phyloP scores from a whole-genome alignment of 805 yeast species.

The Ogataea degrootiae region DNA sequence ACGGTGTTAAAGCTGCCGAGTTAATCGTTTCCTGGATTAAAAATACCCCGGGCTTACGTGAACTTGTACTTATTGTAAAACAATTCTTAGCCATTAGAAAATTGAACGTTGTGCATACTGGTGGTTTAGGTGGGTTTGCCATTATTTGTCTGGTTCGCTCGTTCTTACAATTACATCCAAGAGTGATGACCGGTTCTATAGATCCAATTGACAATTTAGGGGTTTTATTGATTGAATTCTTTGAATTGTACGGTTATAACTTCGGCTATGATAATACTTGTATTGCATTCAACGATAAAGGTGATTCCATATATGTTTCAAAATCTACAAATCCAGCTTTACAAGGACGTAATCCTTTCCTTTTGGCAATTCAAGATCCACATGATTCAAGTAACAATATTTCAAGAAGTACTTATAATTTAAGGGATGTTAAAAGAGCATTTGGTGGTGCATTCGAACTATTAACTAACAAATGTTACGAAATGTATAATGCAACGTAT shows the following conservation, averaged over 20 bases:
- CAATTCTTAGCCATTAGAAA: conserved; percentile 77
- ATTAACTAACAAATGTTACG: conserved; percentile 69
- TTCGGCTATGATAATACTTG: conserved; percentile 82
- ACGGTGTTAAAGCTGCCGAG: conserved; percentile 80
- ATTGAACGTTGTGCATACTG: conserved; percentile 82
- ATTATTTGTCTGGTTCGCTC: conserved; percentile 83
- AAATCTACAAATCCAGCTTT: conserved; percentile 38
- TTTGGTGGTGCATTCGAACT: conserved; percentile 86
- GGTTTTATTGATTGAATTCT: conserved; percentile 80
- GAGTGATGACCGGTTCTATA: conserved; percentile 61
- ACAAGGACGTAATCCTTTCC: conserved; percentile 50
- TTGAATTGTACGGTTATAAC: conserved; percentile 85
- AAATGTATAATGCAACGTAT: conserved; percentile 59
- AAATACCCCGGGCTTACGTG: conserved; percentile 73
- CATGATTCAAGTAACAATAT: conserved; percentile 79
- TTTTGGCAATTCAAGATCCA: conserved; percentile 84
- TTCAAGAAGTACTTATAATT: conserved; percentile 77
- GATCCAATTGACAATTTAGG: conserved; percentile 75
- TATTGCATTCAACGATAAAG: conserved; percentile 53
- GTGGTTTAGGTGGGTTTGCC: conserved; percentile 93
- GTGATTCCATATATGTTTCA: conserved; percentile 52
- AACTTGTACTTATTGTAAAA: conserved; percentile 75
- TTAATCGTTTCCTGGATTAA: conserved; percentile 71
- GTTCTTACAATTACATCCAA: conserved; percentile 75
- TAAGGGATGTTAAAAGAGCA: conserved; percentile 74